phyloP scores from a whole-genome alignment of 305 asterid genomes.

The Ilex paraguariensis region DNA sequence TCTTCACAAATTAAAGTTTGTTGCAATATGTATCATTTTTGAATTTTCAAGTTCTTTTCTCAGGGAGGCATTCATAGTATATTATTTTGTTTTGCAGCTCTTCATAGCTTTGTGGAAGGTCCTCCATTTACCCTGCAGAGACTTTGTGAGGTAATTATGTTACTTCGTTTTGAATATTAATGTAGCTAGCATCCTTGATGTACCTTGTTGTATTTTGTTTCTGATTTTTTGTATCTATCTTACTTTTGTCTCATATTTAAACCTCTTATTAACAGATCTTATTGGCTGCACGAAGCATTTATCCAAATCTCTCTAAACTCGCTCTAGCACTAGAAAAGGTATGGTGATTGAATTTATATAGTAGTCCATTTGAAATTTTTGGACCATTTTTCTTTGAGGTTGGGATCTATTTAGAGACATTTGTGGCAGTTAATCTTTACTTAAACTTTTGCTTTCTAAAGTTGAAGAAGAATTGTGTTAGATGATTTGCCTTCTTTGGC shows the following conservation, averaged over 20 bases:
- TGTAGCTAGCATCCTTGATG: no score
- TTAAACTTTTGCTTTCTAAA: no score
- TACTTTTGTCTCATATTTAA: not conserved
- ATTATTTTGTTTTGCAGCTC: slow-evolving; percentile 50
- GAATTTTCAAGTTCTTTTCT: not conserved
- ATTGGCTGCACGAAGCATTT: slow-evolving; percentile 67
- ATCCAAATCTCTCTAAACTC: slow-evolving; percentile 76
- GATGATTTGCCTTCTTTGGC: no score
- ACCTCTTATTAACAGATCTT: slow-evolving; percentile 54
- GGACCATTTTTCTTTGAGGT: no score
- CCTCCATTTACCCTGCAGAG: slow-evolving; percentile 96
- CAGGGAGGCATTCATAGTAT: not conserved
- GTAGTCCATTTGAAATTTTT: no score
- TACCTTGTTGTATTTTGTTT: no score
- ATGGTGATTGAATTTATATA: slow-evolving; percentile 1
- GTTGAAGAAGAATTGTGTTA: no score
- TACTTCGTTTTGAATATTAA: not conserved
- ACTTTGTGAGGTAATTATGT: slow-evolving; percentile 72
- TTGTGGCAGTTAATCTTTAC: no score
- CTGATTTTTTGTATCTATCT: no score
- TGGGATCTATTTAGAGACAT: no score
- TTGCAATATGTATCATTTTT: no score
- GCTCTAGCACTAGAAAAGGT: slow-evolving; percentile 96
- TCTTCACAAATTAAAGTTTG: no score
- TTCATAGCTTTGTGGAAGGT: slow-evolving; percentile 68